Percentiles rank a stretch among this genome's conserved stretches.
These are phyloP conservation scores for Trichophyton rubrum DNA, from an alignment of 2,329 filamentous ascomycete species.

Conservation along the genomic window DNA sequence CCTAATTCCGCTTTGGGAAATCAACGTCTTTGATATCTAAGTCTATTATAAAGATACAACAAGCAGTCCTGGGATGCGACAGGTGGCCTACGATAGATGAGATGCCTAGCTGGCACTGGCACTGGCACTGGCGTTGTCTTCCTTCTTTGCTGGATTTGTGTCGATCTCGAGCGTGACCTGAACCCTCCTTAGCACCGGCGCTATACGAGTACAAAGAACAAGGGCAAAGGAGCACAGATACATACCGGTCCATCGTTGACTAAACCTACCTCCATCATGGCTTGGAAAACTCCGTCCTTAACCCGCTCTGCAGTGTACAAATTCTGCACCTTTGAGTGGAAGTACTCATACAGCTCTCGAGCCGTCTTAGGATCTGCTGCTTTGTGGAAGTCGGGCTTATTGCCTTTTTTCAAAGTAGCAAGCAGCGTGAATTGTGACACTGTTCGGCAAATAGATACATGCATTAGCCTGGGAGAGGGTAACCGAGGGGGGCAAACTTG, in stretches of 20 bases:
- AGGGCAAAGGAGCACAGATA: not conserved
- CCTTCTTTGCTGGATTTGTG: slow-evolving; percentile 25
- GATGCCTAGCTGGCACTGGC: not conserved
- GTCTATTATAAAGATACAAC: not conserved
- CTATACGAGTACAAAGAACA: not conserved
- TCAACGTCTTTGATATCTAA: not conserved
- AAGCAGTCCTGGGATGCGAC: not conserved
- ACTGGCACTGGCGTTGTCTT: not conserved
- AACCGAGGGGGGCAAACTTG: not conserved
- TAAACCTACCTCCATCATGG: slow-evolving; percentile 94
- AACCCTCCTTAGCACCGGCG: not conserved
- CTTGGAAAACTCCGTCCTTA: slow-evolving; percentile 92
- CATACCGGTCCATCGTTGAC: slow-evolving; percentile 63
- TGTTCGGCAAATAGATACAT: slow-evolving; percentile 25
- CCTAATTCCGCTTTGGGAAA: slow-evolving; percentile 3
- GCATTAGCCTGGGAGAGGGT: not conserved
- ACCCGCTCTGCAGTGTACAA: slow-evolving; percentile 63
- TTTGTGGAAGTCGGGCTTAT: slow-evolving; percentile 87
- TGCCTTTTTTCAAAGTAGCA: slow-evolving; percentile 88
- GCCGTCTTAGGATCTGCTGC: slow-evolving; percentile 70
- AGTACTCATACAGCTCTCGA: slow-evolving; percentile 68
- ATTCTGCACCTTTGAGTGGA: slow-evolving; percentile 62
- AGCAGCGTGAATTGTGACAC: slow-evolving; percentile 95
- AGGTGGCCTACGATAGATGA: not conserved
- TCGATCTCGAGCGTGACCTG: slow-evolving; percentile 37